Evolutionary conservation across 768 basidiomycete genomes (phyloP), one percentile per base, ranked within the genome.

Genomic region (Hemileccinum impolitum): DNA sequence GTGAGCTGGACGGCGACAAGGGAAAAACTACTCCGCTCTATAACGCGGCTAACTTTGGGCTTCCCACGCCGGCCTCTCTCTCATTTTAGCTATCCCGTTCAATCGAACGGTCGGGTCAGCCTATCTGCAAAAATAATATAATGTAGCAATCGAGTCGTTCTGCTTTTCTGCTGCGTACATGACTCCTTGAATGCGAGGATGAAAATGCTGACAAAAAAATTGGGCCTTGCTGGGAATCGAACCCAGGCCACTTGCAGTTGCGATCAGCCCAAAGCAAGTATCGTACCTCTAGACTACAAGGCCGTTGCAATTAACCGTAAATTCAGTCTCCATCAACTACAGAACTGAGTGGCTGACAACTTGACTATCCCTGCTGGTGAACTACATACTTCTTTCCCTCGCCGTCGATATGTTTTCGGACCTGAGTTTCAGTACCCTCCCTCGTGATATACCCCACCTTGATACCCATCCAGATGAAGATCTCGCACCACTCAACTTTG

Each of bases 201-300:
- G 3, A 15, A 34, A 45, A 25, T 21, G n/a, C 7, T n/a, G 15
- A 42, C 15, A 18, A 19, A 45, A 56, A 61, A 56, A 18, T 0
- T 0, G 68, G 68, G 70, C 70, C 65, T 67, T 57, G 57, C 69
- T 65, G 70, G 64, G 67, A 71, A 66, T 70, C 63, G 69, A 70
- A 70, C 68, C 67, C 66, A 71, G 66, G 66, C 57, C 68, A 70
- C 67, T 70, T 66, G 63, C 59, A 66, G 7, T 63, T 58, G 64
- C 32, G 47, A 14, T 30, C 0, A n/a, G 36, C 65, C 65, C 65
- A 67, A 67, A 70, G 66, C 68, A 66, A 68, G 61, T 66, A 64
- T 64, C 64, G 68, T 67, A 68, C 66, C 68, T 70, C 66, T 68
- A 54, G 68, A 66, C 68, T 54, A 68, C 54, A 62, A 61, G 65